Evolutionary conservation across 2,329 filamentous ascomycete species (phyloP), one percentile per base, ranked within the genome.

Genomic region (Botrytis deweyae): DNA sequence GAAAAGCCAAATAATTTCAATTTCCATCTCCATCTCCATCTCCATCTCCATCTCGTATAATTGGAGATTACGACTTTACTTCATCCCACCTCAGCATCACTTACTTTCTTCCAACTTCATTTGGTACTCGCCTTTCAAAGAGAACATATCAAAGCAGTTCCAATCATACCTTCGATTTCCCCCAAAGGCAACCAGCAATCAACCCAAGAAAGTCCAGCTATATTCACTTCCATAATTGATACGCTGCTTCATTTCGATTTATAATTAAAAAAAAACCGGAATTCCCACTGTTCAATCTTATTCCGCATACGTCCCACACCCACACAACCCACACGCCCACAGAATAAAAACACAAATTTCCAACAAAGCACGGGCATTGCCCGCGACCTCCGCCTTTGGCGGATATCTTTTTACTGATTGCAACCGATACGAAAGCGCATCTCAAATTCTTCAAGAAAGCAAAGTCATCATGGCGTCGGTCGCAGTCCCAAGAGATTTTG

Each of bases 401-500:
- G 75, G 77, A 73, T 55, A 59, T 58, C 58, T 72, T 71, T 62
- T 46, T 70, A 70, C 46, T 65, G 69, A 70, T 74, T 72, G 44
- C 70, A 44, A 73, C 52, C 40, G 40, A 69, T 75, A 70, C 69
- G 65, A 33, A 33, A 71, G 68, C 70, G 42, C 73, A 33, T 61
- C 36, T 65, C 42, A 61, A 46, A 36, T 62, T 64, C 72, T 52
- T 68, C n/a, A 55, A 55, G 59, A 66, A 67, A 42, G 52, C 62
- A 69, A 59, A 59, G 66, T 73, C 59, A 78, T 63, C 72, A 81
- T 81, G 80, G 77, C 78, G 29, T 78, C 79, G 14, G 76, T 80
- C 72, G 78, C 73, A 66, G 69, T 75, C 44, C 76, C 76, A 38
- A 72, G 77, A 75, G 78, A 79, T 49, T 46, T 75, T 63, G 74